phyloP scores from a whole-genome alignment of 805 yeast species.

The Saccharomycopsis sp. region DNA sequence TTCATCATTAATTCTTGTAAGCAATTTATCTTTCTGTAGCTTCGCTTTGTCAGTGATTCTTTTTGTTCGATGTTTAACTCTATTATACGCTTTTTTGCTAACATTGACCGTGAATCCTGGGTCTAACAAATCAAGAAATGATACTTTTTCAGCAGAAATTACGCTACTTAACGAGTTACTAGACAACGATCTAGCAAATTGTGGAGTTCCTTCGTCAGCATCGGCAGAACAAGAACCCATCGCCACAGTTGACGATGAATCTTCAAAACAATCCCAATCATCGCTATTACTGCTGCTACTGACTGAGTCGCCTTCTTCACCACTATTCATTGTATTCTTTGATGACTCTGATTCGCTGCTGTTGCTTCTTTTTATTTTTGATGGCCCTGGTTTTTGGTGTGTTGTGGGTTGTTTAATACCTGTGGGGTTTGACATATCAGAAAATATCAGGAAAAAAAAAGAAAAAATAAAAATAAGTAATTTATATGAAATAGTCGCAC shows the following conservation, averaged over 20 bases:
- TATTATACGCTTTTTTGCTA: conserved; percentile 23
- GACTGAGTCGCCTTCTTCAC: no score
- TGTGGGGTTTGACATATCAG: no score
- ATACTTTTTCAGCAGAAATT: conserved; percentile 25
- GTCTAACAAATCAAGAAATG: conserved; percentile 27
- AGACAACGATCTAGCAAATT: conserved; percentile 6
- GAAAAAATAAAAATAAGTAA: background rate
- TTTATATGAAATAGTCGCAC: background rate
- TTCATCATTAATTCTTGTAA: conserved; percentile 21
- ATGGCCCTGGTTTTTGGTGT: no score
- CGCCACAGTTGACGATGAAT: no score
- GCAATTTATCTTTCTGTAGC: conserved; percentile 21
- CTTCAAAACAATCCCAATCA: no score
- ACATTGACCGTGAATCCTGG: conserved; percentile 26
- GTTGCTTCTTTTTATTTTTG: no score
- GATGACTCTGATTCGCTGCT: no score
- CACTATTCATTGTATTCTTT: no score
- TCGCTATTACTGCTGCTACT: no score
- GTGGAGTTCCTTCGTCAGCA: background rate
- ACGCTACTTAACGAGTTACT: conserved; percentile 11
- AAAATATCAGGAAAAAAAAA: background rate
- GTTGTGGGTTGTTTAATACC: no score
- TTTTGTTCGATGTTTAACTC: conserved; percentile 15
- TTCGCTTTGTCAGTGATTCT: conserved; percentile 22
- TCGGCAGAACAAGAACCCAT: no score